A percentile compares a stretch with the other conserved stretches of the same genome.
Conservation (phyloP, 1,284 basidiomycete genomes). For the Melampsora medusae region DNA sequence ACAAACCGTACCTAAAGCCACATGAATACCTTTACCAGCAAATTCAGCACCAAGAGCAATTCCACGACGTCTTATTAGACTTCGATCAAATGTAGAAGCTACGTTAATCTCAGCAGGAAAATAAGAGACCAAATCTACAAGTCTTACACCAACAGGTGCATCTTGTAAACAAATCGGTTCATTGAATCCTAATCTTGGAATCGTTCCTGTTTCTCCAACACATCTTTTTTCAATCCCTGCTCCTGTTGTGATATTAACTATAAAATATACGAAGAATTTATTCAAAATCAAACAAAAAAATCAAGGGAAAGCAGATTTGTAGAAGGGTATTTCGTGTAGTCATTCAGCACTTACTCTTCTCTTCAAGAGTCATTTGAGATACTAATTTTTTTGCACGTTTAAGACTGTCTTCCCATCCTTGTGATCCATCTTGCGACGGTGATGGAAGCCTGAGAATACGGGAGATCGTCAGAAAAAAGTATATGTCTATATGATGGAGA, state of each 20-base stretch:
- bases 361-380: slow-evolving; percentile 36
- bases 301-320: not conserved
- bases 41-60: slow-evolving; percentile 51
- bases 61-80: slow-evolving; percentile 51
- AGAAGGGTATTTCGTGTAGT: not conserved
- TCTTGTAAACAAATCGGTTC: slow-evolving; percentile 53
- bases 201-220: slow-evolving; percentile 44
- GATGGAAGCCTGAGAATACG: slow-evolving; percentile 23
- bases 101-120: slow-evolving; percentile 53
- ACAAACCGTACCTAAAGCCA: slow-evolving; percentile 51
- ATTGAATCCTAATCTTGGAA: slow-evolving; percentile 50
- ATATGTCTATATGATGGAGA: not conserved
- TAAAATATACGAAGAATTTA: not conserved
- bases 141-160: slow-evolving; percentile 51
- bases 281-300: no score
- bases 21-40: slow-evolving; percentile 52
- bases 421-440: slow-evolving; percentile 19
- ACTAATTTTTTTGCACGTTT: slow-evolving; percentile 33
- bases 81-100: slow-evolving; percentile 51
- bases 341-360: slow-evolving; percentile 20
- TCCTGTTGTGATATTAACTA: slow-evolving; percentile 42
- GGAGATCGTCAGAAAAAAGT: not conserved
- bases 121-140: slow-evolving; percentile 49
- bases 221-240: slow-evolving; percentile 32
- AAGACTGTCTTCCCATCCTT: slow-evolving; percentile 12